Conservation (phyloP, 305 asterid species). For the Fraxinus latifolia region DNA sequence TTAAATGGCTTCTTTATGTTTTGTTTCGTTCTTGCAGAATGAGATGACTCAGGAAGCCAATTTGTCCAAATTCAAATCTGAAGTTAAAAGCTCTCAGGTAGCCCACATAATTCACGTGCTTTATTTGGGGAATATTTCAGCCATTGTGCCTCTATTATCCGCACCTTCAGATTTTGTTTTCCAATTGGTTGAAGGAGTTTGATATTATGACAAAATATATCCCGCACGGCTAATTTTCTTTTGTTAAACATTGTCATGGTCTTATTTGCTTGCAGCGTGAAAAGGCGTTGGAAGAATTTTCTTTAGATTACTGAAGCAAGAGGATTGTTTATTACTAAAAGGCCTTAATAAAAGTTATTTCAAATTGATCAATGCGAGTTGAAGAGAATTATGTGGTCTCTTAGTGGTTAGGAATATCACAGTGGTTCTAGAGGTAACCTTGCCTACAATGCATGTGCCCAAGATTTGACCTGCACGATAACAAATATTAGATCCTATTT, state of each 20-base stretch:
- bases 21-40: slow-evolving; percentile 40
- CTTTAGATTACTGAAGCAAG: not conserved
- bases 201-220: not conserved
- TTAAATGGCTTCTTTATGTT: not conserved
- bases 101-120: not conserved
- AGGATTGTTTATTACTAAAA: not conserved
- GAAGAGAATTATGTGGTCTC: not conserved
- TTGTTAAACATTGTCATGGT: not conserved
- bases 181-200: not conserved
- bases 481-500: not conserved
- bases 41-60: slow-evolving; percentile 77
- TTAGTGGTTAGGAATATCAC: not conserved
- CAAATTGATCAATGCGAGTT: not conserved
- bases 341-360: not conserved
- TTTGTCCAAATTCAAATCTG: slow-evolving; percentile 74
- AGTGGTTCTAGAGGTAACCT: not conserved
- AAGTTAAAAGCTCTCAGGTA: slow-evolving; percentile 90
- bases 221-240: not conserved
- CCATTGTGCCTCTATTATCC: not conserved
- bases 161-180: not conserved
- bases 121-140: not conserved
- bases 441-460: not conserved
- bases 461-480: not conserved
- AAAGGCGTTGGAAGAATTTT: not conserved
- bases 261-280: not conserved